A percentile compares a stretch with the other conserved stretches of the same genome.
Evolutionary conservation across 2,329 filamentous ascomycete species (phyloP).

Genomic region (Xylaria arbuscula): DNA sequence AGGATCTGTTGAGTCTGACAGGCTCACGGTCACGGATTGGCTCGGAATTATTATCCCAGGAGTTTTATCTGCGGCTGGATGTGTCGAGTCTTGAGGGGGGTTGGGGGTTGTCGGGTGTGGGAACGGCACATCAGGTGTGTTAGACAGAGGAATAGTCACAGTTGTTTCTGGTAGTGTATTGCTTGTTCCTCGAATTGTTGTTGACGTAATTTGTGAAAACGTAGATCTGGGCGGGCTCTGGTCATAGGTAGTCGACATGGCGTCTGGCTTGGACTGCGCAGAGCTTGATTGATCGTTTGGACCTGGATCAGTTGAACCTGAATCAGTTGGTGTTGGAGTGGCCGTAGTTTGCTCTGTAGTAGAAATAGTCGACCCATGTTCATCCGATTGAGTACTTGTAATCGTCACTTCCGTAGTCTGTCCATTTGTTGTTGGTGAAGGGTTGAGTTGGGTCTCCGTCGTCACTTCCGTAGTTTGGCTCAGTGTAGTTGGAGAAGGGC

Average conservation of each 20-base stretch:
- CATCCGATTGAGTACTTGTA: conserved; percentile 4
- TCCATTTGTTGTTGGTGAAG: not conserved
- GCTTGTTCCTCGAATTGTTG: not conserved
- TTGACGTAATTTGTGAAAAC: conserved; percentile 1
- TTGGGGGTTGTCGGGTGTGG: not conserved
- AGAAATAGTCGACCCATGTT: not conserved
- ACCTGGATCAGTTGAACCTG: not conserved
- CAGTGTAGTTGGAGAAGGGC: not conserved
- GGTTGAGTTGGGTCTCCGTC: not conserved
- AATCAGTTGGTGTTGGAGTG: not conserved
- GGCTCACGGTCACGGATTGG: not conserved
- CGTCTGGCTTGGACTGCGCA: not conserved
- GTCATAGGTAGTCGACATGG: not conserved
- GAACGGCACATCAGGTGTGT: not conserved
- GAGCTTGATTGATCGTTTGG: not conserved
- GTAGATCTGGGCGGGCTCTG: not conserved
- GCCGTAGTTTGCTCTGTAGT: not conserved
- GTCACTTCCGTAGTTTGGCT: not conserved
- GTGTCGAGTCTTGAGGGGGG: not conserved
- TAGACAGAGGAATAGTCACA: no score
- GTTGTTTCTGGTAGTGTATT: not conserved
- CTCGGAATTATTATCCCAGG: not conserved
- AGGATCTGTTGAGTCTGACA: not conserved
- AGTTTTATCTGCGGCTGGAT: not conserved
- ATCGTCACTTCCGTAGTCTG: conserved; percentile 1